These are phyloP conservation scores for Dichotomocladium elegans DNA, from an alignment of 371 early-diverging fungal species.

Conservation along the genomic window DNA sequence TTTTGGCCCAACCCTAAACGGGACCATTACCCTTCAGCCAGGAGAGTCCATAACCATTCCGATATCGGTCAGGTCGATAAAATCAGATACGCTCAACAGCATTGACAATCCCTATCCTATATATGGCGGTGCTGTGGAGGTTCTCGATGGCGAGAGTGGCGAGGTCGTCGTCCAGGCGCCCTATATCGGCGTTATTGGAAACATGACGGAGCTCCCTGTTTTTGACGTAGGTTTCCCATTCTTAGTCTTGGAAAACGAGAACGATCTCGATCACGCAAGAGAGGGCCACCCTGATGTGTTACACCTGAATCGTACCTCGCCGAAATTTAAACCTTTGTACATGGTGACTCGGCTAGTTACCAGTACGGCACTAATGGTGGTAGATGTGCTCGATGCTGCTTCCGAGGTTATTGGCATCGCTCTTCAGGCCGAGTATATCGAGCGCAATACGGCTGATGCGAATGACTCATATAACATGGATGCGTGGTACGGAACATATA, in stretches of 20 bases:
- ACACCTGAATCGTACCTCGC: neutral
- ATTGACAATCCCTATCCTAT: slow-evolving; percentile 23
- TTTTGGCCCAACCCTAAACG: slow-evolving; percentile 22
- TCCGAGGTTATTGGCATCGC: slow-evolving; percentile 1
- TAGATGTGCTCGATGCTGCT: slow-evolving; percentile 4
- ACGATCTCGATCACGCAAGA: neutral
- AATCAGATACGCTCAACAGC: neutral
- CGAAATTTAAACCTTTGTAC: neutral
- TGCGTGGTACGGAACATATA: slow-evolving; percentile 14
- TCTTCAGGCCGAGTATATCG: neutral
- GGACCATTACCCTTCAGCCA: slow-evolving; percentile 31
- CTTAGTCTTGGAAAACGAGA: neutral
- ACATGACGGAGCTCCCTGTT: slow-evolving; percentile 44
- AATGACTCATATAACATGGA: neutral
- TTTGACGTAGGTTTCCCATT: slow-evolving; percentile 30
- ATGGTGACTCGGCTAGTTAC: slow-evolving; percentile 5
- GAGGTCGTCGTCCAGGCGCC: slow-evolving; percentile 44
- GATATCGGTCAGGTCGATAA: slow-evolving; percentile 6
- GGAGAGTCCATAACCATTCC: slow-evolving; percentile 29
- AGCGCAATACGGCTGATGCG: slow-evolving; percentile 8
- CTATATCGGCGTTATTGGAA: slow-evolving; percentile 53
- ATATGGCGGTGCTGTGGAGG: slow-evolving; percentile 37
- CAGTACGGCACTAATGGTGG: slow-evolving; percentile 6
- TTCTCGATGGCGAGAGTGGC: slow-evolving; percentile 6
- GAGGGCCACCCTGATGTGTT: neutral